phyloP scores from a whole-genome alignment of 805 yeast species.

The Nematodospora valgi region DNA sequence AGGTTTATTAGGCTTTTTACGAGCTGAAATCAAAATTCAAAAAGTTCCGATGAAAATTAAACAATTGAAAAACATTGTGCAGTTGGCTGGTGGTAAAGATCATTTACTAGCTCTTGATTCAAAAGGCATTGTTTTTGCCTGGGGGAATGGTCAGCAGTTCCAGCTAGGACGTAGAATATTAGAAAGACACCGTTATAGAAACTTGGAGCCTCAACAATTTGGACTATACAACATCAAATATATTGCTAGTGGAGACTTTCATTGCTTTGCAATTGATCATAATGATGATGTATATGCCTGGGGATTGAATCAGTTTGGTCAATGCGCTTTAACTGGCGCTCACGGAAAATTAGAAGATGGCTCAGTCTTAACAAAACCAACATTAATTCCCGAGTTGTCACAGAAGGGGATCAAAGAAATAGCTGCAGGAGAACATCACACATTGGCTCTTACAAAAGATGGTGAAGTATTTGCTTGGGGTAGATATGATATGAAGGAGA shows the following conservation, averaged over 20 bases:
- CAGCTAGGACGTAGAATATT: constrained; percentile 85
- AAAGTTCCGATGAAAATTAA: constrained; percentile 60
- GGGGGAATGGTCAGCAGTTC: constrained; percentile 96
- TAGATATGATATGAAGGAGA: constrained; percentile 88
- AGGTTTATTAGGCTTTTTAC: constrained; percentile 82
- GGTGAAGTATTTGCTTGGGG: constrained; percentile 88
- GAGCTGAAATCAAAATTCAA: constrained; percentile 57
- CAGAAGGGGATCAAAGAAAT: constrained; percentile 56
- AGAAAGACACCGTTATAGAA: constrained; percentile 71
- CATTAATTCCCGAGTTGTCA: constrained; percentile 61
- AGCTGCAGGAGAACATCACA: constrained; percentile 94
- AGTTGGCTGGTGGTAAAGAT: constrained; percentile 89
- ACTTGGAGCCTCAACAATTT: constrained; percentile 78
- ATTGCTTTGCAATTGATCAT: constrained; percentile 84
- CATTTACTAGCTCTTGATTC: constrained; percentile 81
- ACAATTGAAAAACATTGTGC: constrained; percentile 65
- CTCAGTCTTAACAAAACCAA: constrained; percentile 74
- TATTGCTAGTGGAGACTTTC: constrained; percentile 93
- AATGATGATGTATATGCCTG: constrained; percentile 74
- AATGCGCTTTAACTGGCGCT: constrained; percentile 69
- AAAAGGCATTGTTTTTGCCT: constrained; percentile 85
- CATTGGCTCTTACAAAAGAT: constrained; percentile 65
- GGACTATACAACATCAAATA: constrained; percentile 76
- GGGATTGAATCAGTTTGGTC: constrained; percentile 98
- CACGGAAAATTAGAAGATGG: constrained; percentile 80